These are phyloP conservation scores for Lagenaria siceraria DNA, from an alignment of 306 rosid species.

Conservation along the genomic window DNA sequence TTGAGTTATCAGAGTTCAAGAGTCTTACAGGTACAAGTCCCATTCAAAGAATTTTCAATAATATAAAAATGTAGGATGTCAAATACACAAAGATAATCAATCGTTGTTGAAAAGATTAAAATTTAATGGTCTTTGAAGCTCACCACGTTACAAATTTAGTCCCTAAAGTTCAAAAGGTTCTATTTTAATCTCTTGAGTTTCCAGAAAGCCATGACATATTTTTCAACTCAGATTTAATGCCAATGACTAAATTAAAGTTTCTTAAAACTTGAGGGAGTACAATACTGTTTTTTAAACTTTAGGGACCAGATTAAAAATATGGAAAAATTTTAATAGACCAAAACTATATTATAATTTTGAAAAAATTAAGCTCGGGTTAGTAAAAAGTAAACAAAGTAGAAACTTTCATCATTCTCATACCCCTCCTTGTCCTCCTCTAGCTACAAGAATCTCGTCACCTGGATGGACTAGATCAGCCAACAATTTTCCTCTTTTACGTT, in stretches of 20 bases:
- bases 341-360: not conserved
- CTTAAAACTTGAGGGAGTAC: not conserved
- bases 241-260: not conserved
- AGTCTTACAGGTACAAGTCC: not conserved
- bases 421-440: constrained; percentile 99
- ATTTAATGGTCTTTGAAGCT: not conserved
- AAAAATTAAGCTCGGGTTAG: not conserved
- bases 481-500: constrained; percentile 66
- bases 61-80: not conserved
- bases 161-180: not conserved
- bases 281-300: not conserved
- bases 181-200: not conserved
- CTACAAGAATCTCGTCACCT: constrained; percentile 82
- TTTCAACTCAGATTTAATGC: not conserved
- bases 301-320: not conserved
- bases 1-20: not conserved
- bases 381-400: not conserved
- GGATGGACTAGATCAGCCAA: constrained; percentile 71
- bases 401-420: constrained; percentile 38
- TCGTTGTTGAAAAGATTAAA: not conserved
- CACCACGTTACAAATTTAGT: not conserved
- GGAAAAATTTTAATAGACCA: not conserved
- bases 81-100: not conserved
- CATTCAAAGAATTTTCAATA: not conserved
- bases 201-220: not conserved